Conservation (phyloP, 78 protist species). For the Creolimax fragrantissima region DNA sequence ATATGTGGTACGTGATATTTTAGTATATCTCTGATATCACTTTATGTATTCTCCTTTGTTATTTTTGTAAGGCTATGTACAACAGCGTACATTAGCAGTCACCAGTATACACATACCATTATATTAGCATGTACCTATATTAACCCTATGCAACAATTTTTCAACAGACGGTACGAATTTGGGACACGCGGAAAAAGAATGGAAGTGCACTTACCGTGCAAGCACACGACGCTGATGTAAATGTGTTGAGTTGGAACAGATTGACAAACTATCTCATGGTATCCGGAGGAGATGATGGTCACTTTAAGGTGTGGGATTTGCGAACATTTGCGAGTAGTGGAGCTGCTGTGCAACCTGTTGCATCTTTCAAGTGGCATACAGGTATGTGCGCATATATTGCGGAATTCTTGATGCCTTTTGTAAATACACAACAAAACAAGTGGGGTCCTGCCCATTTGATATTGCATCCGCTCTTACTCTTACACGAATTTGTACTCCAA, state of each 20-base stretch:
- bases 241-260: slow-evolving; percentile 79
- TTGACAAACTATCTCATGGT: slow-evolving; percentile 52
- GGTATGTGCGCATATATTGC: not conserved
- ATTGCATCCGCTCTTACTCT: not conserved
- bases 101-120: too few species aligned
- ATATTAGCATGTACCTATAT: too few species aligned
- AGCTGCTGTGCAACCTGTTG: not conserved
- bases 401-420: too few species aligned
- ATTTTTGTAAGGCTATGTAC: too few species aligned
- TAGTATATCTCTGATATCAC: too few species aligned
- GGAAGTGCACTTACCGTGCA: slow-evolving; percentile 39
- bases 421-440: not conserved
- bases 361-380: slow-evolving; percentile 2
- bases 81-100: too few species aligned
- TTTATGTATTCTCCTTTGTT: too few species aligned
- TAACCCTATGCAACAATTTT: too few species aligned
- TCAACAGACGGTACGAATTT: slow-evolving; percentile 51
- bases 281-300: slow-evolving; percentile 90
- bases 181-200: slow-evolving; percentile 54
- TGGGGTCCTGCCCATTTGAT: not conserved
- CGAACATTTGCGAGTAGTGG: slow-evolving; percentile 41
- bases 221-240: slow-evolving; percentile 71
- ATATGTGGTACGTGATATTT: too few species aligned
- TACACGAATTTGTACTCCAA: too few species aligned
- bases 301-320: slow-evolving; percentile 83